Conservation (phyloP, 2,329 filamentous ascomycete species). For the Ceratocystis alfenasii region DNA sequence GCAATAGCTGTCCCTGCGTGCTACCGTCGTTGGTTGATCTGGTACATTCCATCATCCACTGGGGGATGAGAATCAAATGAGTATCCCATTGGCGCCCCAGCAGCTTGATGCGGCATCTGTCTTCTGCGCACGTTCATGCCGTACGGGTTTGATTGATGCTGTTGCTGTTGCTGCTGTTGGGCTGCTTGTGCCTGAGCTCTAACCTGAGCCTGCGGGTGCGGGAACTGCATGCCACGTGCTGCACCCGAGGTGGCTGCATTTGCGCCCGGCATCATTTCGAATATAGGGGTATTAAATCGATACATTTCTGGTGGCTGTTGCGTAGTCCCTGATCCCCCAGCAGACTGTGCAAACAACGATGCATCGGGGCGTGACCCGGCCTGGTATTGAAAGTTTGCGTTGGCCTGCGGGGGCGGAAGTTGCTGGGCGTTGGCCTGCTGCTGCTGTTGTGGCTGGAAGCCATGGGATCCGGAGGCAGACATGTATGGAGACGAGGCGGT, state of each 20-base stretch:
- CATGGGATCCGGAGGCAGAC: slow-evolving; percentile 8
- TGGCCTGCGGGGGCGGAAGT: slow-evolving; percentile 13
- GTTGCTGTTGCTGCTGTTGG: slow-evolving; percentile 15
- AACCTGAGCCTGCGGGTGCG: slow-evolving; percentile 10
- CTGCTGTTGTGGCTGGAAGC: slow-evolving; percentile 10
- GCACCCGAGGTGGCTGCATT: not conserved
- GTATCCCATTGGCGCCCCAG: slow-evolving; percentile 7
- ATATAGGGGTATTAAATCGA: not conserved
- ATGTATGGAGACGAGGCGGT: slow-evolving; percentile 18
- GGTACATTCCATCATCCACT: slow-evolving; percentile 15
- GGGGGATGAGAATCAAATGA: slow-evolving; percentile 12
- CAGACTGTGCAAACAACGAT: slow-evolving; percentile 12
- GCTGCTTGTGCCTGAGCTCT: slow-evolving; percentile 11
- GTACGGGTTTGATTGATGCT: slow-evolving; percentile 12
- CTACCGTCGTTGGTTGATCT: slow-evolving; percentile 5
- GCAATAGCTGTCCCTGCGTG: not conserved
- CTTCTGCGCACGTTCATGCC: not conserved
- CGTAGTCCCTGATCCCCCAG: slow-evolving; percentile 3
- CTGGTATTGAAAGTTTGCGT: slow-evolving; percentile 10
- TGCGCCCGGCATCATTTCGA: slow-evolving; percentile 1
- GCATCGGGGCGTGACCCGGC: slow-evolving; percentile 5
- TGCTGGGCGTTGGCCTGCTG: slow-evolving; percentile 5
- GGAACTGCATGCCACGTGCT: slow-evolving; percentile 15
- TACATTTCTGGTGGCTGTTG: slow-evolving; percentile 12
- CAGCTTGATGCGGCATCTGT: slow-evolving; percentile 5